Evolutionary conservation across 1,284 basidiomycete species (phyloP), one percentile per base, ranked within the genome.

Genomic region (Puccinia polysora): DNA sequence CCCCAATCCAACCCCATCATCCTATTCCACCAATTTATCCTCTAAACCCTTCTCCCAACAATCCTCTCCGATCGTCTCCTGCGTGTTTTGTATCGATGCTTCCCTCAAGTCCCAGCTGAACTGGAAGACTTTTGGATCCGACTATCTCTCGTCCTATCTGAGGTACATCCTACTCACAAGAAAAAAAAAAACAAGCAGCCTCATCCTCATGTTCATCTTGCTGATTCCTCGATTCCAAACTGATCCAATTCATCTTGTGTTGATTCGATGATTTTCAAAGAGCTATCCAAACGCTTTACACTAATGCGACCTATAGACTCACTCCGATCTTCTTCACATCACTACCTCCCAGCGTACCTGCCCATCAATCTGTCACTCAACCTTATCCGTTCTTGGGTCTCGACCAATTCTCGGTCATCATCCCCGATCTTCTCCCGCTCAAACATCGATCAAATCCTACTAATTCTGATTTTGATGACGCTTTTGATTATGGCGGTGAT

Each of bases 61-160:
- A n/a, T n/a, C n/a, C n/a, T n/a, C n/a, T n/a, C 2, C 25, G 12
- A 30, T 59, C 56, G 50, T 65, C 34, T 65, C 64, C 8, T 53
- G 64, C 28, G 64, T 65, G 12, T 53, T 65, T 34, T 65, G 64
- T 55, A 65, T 65, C 49, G 64, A 65, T 65, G 36, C 30, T 4
- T 53, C 64, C 4, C n/a, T 55, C 28, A 52, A 34, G n/a, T 38
- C 30, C 12, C 14, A 38, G 25, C 23, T 55, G 18, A 38, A 53
- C 50, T 65, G 64, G 64, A 53, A 55, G 12, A 7, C 18, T n/a
- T 53, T 36, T 53, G 64, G 64, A 5, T 23, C 34, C 15, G 18
- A 55, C 5, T 65, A 65, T 34, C 14, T 55, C 6, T 28, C 20
- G 10, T 36, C 64, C 38, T 65, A 53, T 38, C 28, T 65, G 18